Base-by-base conservation (phyloP, 495 filamentous ascomycete species). In the Talaromyces nanjingensis region DNA sequence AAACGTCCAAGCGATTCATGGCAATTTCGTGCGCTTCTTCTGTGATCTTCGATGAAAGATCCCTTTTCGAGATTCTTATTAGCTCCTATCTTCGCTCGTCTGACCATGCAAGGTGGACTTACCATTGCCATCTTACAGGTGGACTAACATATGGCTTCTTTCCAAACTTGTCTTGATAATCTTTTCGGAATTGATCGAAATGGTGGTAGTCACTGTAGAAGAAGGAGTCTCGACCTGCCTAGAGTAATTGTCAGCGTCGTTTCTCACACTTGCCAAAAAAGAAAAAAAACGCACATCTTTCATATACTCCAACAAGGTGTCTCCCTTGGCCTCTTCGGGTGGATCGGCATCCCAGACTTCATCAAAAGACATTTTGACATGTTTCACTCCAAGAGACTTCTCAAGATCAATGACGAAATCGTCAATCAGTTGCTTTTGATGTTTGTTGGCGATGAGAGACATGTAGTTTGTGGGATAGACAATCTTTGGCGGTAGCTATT, bases 321-420 rank as follows among this genome's bases (percentile, higher is more conserved):
- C 37, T 12, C 37, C 12, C 14, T 42, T 42, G 9, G 37, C 37
- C 3, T 42, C 37, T 16, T 12, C 37, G 2, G 37, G 37, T 16
- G 37, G 37, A 42, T 42, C 14, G 9, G 37, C 37, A 9, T 42
- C 37, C 37, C 37, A 42, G 9, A 42, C 37, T 42, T 42, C 37
- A 4, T 42, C 37, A 16, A 42, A 42, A 42, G 37, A 42, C 37
- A 42, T 16, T 42, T 42, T 16, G 4, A 42, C 37, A 16, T 42
- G 8, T 42, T 42, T 42, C 37, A 42, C 37, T 6, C 64, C 65
- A 1, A 81, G 68, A 29, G 82, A 81, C 8, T 62, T 67, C 52
- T 79, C 74, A 1, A 84, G 64, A 54, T 75, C 72, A 20, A 59
- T 54, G 25, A 84, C 75, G 61, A 81, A 76, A 29, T 65, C 64